Evolutionary conservation across 2,329 filamentous ascomycete species (phyloP), one percentile per base, ranked within the genome.

Genomic region (Bipolaris bicolor): DNA sequence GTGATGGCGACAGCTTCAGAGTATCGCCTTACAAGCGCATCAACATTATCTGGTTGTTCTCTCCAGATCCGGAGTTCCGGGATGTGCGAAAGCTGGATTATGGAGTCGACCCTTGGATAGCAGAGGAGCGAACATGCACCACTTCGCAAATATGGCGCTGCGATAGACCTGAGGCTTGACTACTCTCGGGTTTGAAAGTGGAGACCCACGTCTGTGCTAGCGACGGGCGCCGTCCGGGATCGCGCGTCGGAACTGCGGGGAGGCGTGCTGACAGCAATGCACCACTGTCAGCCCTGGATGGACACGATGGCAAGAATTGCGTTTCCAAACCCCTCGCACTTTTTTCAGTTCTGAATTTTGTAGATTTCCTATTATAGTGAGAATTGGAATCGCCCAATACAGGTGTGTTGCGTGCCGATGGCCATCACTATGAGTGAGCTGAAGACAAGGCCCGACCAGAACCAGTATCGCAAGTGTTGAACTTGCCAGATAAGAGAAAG

Each of bases 161-260:
- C 33, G 39, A 13, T 20, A 40, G 13, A 37, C 18, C 10, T 15
- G 26, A 39, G 50, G 24, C 48, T 53, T 57, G 50, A 51, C 45
- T 40, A 15, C 43, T 53, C 50, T 24, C 60, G 61, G 58, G 10
- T 9, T 55, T 40, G 45, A 20, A 20, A 43, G 61, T 55, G 61
- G 61, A 63, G 61, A 63, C 50, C 61, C 61, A 61, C 31, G 40
- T 4, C 24, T n/a, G 18, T 44, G 50, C 37, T 52, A 16, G 29
- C 29, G 29, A 43, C 36, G 37, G 43, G 53, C 39, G 18, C 40
- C 36, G 44, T 16, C 39, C 43, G 53, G 51, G 57, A 40, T 16
- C 18, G 40, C n/a, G 36, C 47, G 41, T 57, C 58, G 61, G 61
- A 61, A 61, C 41, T 59, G 61, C 53, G 61, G 61, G 61, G 61